A percentile compares a stretch with the other conserved stretches of the same genome.
These are phyloP conservation scores for Lanmaoa pseudosensibilis DNA, from an alignment of 768 basidiomycete species.

Conservation along the genomic window DNA sequence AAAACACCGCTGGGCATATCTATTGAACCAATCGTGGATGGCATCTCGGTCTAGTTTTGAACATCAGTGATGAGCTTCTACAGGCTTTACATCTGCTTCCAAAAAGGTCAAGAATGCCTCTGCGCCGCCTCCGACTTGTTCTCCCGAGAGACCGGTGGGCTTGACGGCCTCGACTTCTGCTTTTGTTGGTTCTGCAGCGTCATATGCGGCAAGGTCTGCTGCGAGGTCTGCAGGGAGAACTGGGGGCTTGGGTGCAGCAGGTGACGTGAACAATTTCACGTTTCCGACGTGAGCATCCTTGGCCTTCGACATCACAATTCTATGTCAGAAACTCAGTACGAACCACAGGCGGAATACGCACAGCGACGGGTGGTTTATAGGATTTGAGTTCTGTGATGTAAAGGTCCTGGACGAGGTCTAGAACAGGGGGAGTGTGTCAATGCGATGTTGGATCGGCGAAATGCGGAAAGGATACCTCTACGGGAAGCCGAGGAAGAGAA, in stretches of 20 bases:
- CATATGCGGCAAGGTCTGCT: conserved; percentile 84
- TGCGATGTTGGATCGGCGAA: conserved; percentile 22
- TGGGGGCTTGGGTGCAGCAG: conserved; percentile 73
- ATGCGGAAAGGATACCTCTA: conserved; percentile 52
- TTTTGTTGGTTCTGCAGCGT: conserved; percentile 69
- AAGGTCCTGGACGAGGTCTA: conserved; percentile 91
- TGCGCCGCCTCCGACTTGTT: conserved; percentile 46
- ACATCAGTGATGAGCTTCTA: conserved; percentile 54
- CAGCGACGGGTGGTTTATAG: conserved; percentile 77
- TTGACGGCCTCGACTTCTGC: conserved; percentile 44
- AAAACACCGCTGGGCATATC: conserved; percentile 4
- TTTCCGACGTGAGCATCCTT: conserved; percentile 87
- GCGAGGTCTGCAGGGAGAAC: conserved; percentile 81
- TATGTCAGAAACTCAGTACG: not conserved
- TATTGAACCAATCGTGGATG: conserved; percentile 15
- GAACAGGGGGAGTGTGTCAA: conserved; percentile 3
- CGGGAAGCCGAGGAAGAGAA: conserved; percentile 63
- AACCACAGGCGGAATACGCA: conserved; percentile 40
- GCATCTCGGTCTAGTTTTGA: conserved; percentile 11
- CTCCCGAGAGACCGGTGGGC: conserved; percentile 14
- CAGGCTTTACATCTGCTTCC: conserved; percentile 76
- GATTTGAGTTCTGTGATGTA: conserved; percentile 88
- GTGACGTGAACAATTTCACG: conserved; percentile 81
- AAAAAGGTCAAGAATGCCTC: conserved; percentile 79
- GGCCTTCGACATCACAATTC: conserved; percentile 48